Evolutionary conservation across 306 rosid species (phyloP), one percentile per base, ranked within the genome.

Genomic region (Malus sieversii): DNA sequence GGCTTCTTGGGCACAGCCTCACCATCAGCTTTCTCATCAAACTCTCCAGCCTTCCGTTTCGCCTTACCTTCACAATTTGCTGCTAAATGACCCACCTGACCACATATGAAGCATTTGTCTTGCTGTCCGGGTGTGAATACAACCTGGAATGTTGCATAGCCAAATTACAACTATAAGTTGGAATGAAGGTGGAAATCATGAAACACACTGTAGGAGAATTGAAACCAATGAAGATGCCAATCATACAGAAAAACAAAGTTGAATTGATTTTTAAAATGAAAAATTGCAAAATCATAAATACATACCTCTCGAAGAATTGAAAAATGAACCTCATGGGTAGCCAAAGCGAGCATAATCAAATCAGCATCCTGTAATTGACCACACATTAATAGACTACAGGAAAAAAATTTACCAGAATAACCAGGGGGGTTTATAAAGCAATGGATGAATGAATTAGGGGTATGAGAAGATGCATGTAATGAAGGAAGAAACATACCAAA

Each of bases 241-340:
- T 30, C 6, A 20, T 23, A 53, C 48, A 58, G 19, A 66, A 19
- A 75, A 13, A 25, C 30, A 19, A 19, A 14, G 55, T 57, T 58
- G 16, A 13, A n/a, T 42, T 66, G 4, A 18, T n/a, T 52, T 27
- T 25, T 70, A 32, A 32, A 57, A 10, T 70, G 33, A 48, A 23
- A 25, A 51, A 22, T 51, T 35, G 29, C 14, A 60, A 71, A 23
- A 33, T 11, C 14, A 53, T 42, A 59, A 74, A 61, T 73, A 80
- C 95, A 79, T 72, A 96, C 99, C 98, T 96, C 99, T 75, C 99
- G 89, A 73, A 96, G 90, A 78, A 96, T 92, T 74, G 99, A 90
- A 83, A 96, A 96, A 87, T 96, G 99, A 73, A 92, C 65, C 85
- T 96, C 99, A 84, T 96, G 99, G 66, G 98, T 96, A 77, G 99